These are phyloP conservation scores for Mycena capillaripes DNA, from an alignment of 768 basidiomycete genomes.

Conservation along the genomic window DNA sequence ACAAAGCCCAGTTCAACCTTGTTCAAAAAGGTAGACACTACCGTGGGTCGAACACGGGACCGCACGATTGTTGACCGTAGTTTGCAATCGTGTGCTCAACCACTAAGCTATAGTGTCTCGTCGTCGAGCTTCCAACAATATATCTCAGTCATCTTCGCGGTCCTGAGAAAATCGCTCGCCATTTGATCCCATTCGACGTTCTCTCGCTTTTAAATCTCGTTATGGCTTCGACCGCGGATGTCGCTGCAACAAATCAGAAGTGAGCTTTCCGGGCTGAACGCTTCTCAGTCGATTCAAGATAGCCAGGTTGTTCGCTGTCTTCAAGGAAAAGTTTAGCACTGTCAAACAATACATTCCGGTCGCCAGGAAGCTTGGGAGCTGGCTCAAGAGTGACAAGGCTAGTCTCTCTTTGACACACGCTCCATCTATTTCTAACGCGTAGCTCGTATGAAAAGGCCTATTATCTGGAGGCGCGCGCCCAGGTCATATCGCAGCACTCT, in stretches of 20 bases:
- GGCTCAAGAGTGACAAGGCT: too few relatives aligned
- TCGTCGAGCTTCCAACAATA: neutral
- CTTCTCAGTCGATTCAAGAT: conserved; percentile 9
- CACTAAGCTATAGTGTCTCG: conserved; percentile 28
- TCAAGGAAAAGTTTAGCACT: conserved; percentile 49
- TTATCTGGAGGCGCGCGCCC: conserved; percentile 62
- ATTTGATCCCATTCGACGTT: too few relatives aligned
- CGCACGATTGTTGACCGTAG: neutral
- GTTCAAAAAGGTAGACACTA: conserved; percentile 6
- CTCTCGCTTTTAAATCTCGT: too few relatives aligned
- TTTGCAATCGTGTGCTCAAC: conserved; percentile 34
- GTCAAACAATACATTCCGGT: conserved; percentile 44
- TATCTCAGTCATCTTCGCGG: neutral
- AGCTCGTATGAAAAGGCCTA: conserved; percentile 61
- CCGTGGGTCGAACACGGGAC: conserved; percentile 34
- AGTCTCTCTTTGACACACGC: too few relatives aligned
- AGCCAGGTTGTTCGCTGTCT: conserved; percentile 51
- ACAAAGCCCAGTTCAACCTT: neutral
- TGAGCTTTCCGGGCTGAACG: neutral
- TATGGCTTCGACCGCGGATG: neutral
- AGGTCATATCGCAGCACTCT: conserved; percentile 51
- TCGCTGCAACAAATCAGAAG: conserved; percentile 15
- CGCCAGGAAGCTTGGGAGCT: conserved; percentile 56
- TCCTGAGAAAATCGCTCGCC: too few relatives aligned
- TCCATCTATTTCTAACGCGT: too few relatives aligned